These are phyloP conservation scores for Adansonia madagascariensis DNA, from an alignment of 441 rosid genomes.

Conservation along the genomic window DNA sequence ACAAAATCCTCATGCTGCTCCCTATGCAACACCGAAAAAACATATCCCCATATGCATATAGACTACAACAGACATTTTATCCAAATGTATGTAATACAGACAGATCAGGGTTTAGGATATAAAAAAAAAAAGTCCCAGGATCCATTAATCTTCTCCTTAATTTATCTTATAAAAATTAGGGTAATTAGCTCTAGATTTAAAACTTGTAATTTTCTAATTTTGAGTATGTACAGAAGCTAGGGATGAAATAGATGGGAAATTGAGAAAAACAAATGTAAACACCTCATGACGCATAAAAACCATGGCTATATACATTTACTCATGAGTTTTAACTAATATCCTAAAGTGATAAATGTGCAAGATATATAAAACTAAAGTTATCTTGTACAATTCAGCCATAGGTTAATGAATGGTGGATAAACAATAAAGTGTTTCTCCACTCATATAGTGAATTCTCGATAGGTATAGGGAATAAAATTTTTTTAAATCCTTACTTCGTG, in stretches of 20 bases:
- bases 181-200: background rate
- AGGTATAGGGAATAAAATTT: conserved; percentile 17
- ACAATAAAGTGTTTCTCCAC: conserved; percentile 27
- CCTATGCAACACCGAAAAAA: background rate
- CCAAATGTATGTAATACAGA: background rate
- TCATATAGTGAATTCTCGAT: conserved; percentile 25
- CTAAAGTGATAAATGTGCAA: background rate
- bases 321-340: background rate
- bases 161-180: background rate
- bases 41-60: background rate
- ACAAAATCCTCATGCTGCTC: background rate
- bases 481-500: conserved; percentile 18
- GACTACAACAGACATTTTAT: background rate
- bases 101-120: background rate
- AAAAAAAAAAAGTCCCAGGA: background rate
- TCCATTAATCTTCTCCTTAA: no score
- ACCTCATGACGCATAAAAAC: background rate
- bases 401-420: background rate
- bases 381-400: background rate
- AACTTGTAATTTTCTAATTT: background rate
- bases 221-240: background rate
- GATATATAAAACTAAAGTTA: background rate
- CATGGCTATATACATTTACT: background rate
- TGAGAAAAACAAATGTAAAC: background rate
- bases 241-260: background rate